Percentiles rank a stretch among this genome's conserved stretches.
Conservation (phyloP, 2,329 filamentous ascomycete genomes). For the Kalaharituber pfeilii region DNA sequence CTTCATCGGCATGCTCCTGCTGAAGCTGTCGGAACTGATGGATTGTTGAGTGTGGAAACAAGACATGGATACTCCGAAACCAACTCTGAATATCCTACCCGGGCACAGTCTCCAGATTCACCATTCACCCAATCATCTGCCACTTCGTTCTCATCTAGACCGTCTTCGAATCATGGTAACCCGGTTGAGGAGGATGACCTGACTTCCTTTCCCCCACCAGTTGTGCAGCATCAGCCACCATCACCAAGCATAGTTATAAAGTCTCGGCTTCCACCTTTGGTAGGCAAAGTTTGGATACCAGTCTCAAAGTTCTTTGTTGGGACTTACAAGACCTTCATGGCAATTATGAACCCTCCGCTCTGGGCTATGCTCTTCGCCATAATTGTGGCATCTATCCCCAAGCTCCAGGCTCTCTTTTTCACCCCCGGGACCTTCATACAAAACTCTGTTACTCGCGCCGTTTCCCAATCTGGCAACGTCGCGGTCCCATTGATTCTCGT, state of each 20-base stretch:
- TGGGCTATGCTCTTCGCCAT: constrained; percentile 95
- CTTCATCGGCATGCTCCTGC: constrained; percentile 8
- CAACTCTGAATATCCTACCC: constrained; percentile 24
- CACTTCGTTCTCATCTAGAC: not conserved
- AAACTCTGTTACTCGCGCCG: constrained; percentile 79
- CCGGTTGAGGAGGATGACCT: not conserved
- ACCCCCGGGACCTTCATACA: constrained; percentile 72
- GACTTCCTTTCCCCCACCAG: not conserved
- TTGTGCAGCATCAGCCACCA: not conserved
- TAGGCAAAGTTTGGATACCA: constrained; percentile 13
- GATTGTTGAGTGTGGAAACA: not conserved
- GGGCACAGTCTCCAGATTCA: constrained; percentile 26
- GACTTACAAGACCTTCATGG: constrained; percentile 56
- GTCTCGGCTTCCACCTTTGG: not conserved
- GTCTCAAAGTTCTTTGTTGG: constrained; percentile 29
- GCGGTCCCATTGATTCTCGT: constrained; percentile 91
- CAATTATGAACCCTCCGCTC: constrained; percentile 95
- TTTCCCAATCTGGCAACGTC: constrained; percentile 70
- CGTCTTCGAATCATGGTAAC: not conserved
- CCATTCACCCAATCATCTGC: not conserved
- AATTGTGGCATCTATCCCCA: constrained; percentile 70
- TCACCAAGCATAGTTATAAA: too few species aligned
- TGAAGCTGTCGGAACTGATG: not conserved
- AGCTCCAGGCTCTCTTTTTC: constrained; percentile 73
- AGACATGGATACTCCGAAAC: constrained; percentile 12